Evolutionary conservation across 108 stramenopile species (phyloP).

Genomic region (Nitzschia palea): DNA sequence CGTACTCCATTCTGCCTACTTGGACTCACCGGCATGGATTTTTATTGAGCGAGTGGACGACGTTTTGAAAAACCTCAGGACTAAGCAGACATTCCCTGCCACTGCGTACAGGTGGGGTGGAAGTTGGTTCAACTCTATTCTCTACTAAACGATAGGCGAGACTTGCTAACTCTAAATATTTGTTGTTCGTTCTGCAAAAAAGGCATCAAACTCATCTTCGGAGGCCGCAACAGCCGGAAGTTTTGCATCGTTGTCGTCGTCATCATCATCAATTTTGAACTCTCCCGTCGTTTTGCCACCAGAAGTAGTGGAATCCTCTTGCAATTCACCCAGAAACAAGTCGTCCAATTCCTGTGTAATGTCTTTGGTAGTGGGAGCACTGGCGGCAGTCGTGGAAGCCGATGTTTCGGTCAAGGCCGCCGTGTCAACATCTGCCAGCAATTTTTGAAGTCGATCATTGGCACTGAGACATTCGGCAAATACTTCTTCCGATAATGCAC

Average conservation of each 20-base stretch:
- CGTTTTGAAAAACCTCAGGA: no score
- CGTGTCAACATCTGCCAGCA: conserved; percentile 51
- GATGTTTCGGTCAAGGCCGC: conserved; percentile 37
- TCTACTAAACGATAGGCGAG: neutral
- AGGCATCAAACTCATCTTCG: conserved; percentile 49
- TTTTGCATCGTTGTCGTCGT: conserved; percentile 3
- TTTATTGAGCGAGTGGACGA: no score
- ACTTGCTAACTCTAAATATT: neutral
- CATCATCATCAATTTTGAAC: no score
- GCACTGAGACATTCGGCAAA: conserved; percentile 70
- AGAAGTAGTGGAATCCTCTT: neutral
- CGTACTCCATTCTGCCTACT: no score
- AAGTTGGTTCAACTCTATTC: no score
- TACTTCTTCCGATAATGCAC: conserved; percentile 58
- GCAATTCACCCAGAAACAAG: conserved; percentile 19
- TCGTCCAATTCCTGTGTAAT: conserved; percentile 23
- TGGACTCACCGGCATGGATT: no score
- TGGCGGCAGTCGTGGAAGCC: conserved; percentile 45
- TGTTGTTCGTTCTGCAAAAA: conserved; percentile 42
- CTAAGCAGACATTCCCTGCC: no score
- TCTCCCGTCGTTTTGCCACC: conserved; percentile 22
- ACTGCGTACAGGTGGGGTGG: no score
- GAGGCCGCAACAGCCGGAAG: conserved; percentile 6
- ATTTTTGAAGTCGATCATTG: conserved; percentile 71
- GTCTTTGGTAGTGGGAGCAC: conserved; percentile 4